Percentiles rank a stretch among this genome's conserved stretches.
Conservation (phyloP, 352 stramenopile genomes). For the Globisporangium paddicum region DNA sequence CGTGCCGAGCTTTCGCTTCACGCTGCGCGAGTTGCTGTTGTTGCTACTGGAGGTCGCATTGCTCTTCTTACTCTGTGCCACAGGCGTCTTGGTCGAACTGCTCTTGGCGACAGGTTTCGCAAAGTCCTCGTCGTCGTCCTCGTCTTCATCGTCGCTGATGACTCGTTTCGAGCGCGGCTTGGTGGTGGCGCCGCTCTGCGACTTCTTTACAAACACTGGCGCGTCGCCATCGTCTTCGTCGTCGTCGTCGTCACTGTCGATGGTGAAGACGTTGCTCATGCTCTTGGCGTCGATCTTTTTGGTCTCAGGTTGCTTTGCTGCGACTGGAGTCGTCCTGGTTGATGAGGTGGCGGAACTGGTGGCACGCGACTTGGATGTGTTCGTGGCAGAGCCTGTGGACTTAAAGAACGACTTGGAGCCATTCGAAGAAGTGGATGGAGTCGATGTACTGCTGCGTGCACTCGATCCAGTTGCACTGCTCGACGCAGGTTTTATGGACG, state of each 20-base stretch:
- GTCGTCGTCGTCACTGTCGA: slow-evolving; percentile 58
- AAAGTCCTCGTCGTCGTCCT: slow-evolving; percentile 33
- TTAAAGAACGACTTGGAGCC: slow-evolving; percentile 28
- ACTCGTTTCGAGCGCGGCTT: slow-evolving; percentile 45
- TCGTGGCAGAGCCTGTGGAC: slow-evolving; percentile 10
- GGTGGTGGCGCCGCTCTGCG: slow-evolving; percentile 3
- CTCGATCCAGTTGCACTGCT: neutral
- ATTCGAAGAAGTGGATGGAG: slow-evolving; percentile 1
- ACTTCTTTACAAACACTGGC: slow-evolving; percentile 68
- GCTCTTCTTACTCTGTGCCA: neutral
- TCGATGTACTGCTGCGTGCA: neutral
- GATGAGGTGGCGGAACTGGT: slow-evolving; percentile 15
- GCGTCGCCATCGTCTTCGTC: slow-evolving; percentile 35
- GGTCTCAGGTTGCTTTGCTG: slow-evolving; percentile 20
- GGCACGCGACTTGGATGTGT: slow-evolving; percentile 17
- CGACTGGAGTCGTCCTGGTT: slow-evolving; percentile 12
- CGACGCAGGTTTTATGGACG: slow-evolving; percentile 20
- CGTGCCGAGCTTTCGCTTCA: slow-evolving; percentile 44
- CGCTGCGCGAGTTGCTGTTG: slow-evolving; percentile 17
- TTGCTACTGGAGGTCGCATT: neutral
- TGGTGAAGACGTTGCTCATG: slow-evolving; percentile 68
- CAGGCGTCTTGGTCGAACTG: slow-evolving; percentile 12
- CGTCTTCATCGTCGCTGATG: slow-evolving; percentile 68
- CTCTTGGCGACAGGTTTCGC: neutral
- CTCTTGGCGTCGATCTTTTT: slow-evolving; percentile 33